A percentile compares a stretch with the other conserved stretches of the same genome.
These are phyloP conservation scores for Miscanthus lutarioriparius DNA, from an alignment of 176 grass and related monocot genomes.

Conservation along the genomic window DNA sequence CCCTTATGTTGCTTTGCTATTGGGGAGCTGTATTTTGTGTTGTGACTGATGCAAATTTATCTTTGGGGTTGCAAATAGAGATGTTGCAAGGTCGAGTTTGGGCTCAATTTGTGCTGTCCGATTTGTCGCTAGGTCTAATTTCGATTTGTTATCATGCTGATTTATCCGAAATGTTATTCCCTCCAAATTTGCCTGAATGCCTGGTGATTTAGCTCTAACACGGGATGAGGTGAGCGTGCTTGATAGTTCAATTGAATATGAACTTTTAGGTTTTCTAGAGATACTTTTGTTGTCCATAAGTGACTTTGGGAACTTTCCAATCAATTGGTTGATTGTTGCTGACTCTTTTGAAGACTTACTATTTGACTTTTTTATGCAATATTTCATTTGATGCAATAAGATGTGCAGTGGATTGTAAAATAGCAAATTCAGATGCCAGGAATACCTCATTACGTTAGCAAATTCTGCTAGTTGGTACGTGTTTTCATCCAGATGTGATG, in stretches of 20 bases:
- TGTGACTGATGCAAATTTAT: slow-evolving; percentile 1
- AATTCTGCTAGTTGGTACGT: slow-evolving; percentile 16
- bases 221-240: background rate
- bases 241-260: slow-evolving; percentile 16
- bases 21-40: background rate
- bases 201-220: slow-evolving; percentile 1
- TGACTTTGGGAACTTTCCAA: background rate
- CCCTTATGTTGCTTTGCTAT: background rate
- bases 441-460: background rate
- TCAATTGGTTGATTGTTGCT: slow-evolving; percentile 8
- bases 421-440: slow-evolving; percentile 2
- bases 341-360: background rate
- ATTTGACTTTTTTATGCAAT: slow-evolving; percentile 18
- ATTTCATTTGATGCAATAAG: background rate
- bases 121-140: background rate
- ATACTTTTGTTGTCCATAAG: slow-evolving; percentile 9
- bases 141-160: background rate
- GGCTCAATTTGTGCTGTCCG: background rate
- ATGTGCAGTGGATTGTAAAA: background rate
- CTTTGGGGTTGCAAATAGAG: background rate
- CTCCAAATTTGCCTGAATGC: background rate
- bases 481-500: slow-evolving; percentile 31
- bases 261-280: background rate
- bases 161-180: background rate
- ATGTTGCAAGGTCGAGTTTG: background rate